Conservation (phyloP, 306 rosid species). For the Arachis hypogaea region DNA sequence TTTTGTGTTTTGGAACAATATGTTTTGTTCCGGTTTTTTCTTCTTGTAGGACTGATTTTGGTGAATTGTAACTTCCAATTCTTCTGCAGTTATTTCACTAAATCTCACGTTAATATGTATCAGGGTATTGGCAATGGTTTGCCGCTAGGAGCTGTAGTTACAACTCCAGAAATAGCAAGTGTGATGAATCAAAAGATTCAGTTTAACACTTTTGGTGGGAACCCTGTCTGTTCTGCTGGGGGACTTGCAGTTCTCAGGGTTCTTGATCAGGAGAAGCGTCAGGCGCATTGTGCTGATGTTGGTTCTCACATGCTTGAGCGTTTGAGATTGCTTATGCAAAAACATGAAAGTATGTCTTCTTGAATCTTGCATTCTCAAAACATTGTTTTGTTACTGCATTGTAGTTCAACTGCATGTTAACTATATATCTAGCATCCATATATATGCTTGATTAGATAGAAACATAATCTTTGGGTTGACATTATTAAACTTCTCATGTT, state of each 20-base stretch:
- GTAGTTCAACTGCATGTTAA: background rate
- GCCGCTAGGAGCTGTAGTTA: constrained; percentile 92
- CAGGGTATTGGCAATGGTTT: constrained; percentile 96
- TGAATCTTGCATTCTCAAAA: constrained; percentile 19
- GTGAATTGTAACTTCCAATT: constrained; percentile 6
- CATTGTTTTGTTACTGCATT: constrained; percentile 2
- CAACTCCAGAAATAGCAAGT: constrained; percentile 91
- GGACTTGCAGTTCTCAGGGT: constrained; percentile 88
- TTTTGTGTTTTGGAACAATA: background rate
- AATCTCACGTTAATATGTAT: constrained; percentile 34
- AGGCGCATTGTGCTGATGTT: constrained; percentile 71
- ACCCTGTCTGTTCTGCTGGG: constrained; percentile 94
- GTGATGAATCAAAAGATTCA: constrained; percentile 76
- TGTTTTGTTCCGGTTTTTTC: constrained; percentile 20
- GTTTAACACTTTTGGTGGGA: constrained; percentile 88
- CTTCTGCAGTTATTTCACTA: constrained; percentile 25
- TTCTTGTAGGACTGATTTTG: background rate
- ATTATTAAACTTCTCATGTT: constrained; percentile 19
- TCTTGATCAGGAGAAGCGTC: constrained; percentile 87
- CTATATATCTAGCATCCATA: constrained; percentile 7
- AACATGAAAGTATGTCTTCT: constrained; percentile 67
- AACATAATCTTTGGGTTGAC: background rate
- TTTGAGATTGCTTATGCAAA: constrained; percentile 69
- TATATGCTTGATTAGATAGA: constrained; percentile 4
- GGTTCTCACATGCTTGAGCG: constrained; percentile 82